Conservation (phyloP, 1,139 yeast species). For the Lodderomyces parapsilosis region DNA sequence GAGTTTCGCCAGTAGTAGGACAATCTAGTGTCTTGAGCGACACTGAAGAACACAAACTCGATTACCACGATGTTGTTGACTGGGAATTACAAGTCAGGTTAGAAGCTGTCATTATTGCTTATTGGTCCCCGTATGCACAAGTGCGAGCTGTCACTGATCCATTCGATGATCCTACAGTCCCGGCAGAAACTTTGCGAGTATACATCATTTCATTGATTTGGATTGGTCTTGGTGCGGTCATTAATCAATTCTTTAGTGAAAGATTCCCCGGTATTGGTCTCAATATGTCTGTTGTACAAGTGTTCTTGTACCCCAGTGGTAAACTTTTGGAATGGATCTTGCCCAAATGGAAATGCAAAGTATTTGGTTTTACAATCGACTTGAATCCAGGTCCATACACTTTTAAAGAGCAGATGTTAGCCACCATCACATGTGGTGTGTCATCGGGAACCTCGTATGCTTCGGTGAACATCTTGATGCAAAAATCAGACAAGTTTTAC, state of each 20-base stretch:
- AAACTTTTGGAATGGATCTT: too few species aligned
- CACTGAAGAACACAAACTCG: not conserved
- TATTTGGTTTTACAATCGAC: slow-evolving; percentile 7
- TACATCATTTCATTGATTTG: slow-evolving; percentile 63
- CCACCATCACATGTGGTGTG: slow-evolving; percentile 25
- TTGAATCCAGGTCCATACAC: slow-evolving; percentile 32
- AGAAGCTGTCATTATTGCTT: slow-evolving; percentile 49
- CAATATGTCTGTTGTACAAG: slow-evolving; percentile 32
- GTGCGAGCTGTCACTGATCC: slow-evolving; percentile 60
- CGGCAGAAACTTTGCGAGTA: slow-evolving; percentile 57
- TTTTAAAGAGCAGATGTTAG: slow-evolving; percentile 28
- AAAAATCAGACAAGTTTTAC: slow-evolving; percentile 39
- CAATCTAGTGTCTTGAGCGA: too few species aligned
- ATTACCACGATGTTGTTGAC: slow-evolving; percentile 18
- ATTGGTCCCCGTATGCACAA: slow-evolving; percentile 64
- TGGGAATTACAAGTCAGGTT: slow-evolving; percentile 32
- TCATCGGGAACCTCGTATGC: slow-evolving; percentile 34
- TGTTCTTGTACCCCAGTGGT: slow-evolving; percentile 25
- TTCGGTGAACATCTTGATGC: slow-evolving; percentile 19
- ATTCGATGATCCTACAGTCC: slow-evolving; percentile 48
- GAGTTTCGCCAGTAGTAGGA: too few species aligned
- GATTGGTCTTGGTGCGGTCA: slow-evolving; percentile 52
- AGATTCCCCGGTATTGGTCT: slow-evolving; percentile 54
- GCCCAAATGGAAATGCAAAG: slow-evolving; percentile 20
- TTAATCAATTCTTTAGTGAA: too few species aligned